These are phyloP conservation scores for Sporobolomyces roseus DNA, from an alignment of 768 basidiomycete genomes.

Conservation along the genomic window DNA sequence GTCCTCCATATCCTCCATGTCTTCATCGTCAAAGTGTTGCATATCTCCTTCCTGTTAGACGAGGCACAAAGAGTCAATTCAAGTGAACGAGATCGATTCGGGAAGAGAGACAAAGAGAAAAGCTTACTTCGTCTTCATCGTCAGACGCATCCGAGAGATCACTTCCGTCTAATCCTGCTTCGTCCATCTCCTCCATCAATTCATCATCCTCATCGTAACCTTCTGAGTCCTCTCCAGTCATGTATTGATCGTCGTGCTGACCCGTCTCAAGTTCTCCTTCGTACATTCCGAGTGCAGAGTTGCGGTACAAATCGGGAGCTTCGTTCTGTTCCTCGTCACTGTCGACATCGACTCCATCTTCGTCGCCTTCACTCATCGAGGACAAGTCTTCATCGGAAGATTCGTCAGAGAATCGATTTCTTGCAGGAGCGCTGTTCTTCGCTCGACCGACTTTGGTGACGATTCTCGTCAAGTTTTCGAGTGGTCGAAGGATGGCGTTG, in stretches of 20 bases:
- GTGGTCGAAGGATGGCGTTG: constrained; percentile 77
- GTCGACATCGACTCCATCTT: constrained; percentile 55
- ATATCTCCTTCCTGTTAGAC: constrained; percentile 1
- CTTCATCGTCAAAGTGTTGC: constrained; percentile 21
- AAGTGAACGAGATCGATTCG: too few relatives aligned
- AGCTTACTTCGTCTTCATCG: constrained; percentile 22
- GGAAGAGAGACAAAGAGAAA: neutral
- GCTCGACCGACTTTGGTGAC: constrained; percentile 97
- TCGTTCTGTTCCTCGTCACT: constrained; percentile 65
- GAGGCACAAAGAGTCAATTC: neutral
- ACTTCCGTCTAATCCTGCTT: constrained; percentile 11
- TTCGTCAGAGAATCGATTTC: constrained; percentile 52
- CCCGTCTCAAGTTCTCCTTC: constrained; percentile 48
- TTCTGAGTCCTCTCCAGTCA: constrained; percentile 41
- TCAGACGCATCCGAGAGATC: constrained; percentile 35
- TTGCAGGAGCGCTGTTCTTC: constrained; percentile 42
- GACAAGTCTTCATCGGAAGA: constrained; percentile 53
- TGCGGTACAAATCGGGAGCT: constrained; percentile 89
- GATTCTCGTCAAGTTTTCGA: constrained; percentile 85
- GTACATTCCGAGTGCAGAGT: constrained; percentile 88
- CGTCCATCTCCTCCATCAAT: constrained; percentile 42
- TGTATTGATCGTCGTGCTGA: constrained; percentile 43
- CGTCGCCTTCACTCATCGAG: constrained; percentile 48
- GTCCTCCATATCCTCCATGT: constrained; percentile 47
- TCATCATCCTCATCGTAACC: constrained; percentile 43